Percentiles rank a stretch among this genome's conserved stretches.
Evolutionary conservation across 2,329 filamentous ascomycete species (phyloP).

Genomic region (Elsinoe necatrix): DNA sequence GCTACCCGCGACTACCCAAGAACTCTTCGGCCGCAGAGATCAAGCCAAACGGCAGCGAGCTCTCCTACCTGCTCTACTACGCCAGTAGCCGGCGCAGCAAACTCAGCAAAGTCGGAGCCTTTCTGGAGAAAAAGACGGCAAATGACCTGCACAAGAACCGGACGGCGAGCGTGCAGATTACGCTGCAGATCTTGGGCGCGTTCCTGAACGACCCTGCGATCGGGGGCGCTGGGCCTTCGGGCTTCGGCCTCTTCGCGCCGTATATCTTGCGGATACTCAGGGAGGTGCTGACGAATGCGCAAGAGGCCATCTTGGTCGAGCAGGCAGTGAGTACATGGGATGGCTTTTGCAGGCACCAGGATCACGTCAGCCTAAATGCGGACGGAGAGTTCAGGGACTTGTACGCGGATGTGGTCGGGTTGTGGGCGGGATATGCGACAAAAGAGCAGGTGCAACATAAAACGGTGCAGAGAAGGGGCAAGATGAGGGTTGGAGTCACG

Average conservation of each 20-base stretch:
- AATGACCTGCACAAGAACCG: conserved; percentile 83
- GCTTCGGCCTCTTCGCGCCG: conserved; percentile 78
- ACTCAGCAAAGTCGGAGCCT: conserved; percentile 89
- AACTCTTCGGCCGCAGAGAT: conserved; percentile 68
- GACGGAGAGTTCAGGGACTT: conserved; percentile 75
- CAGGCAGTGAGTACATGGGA: conserved; percentile 80
- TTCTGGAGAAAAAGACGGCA: conserved; percentile 87
- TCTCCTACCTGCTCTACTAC: conserved; percentile 96
- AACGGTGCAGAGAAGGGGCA: conserved; percentile 26
- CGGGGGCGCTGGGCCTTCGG: conserved; percentile 55
- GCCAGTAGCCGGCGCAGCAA: conserved; percentile 89
- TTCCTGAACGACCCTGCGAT: conserved; percentile 68
- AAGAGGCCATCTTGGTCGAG: conserved; percentile 87
- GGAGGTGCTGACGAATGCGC: conserved; percentile 65
- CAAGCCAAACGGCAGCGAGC: conserved; percentile 91
- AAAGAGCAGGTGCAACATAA: conserved; percentile 39
- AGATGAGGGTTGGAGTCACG: conserved; percentile 46
- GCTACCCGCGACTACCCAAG: conserved; percentile 88
- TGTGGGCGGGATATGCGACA: conserved; percentile 73
- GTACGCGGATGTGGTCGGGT: conserved; percentile 71
- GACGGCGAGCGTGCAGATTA: conserved; percentile 82
- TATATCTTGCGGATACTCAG: conserved; percentile 79
- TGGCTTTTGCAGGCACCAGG: conserved; percentile 80
- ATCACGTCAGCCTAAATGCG: conserved; percentile 73
- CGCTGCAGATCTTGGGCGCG: conserved; percentile 81